Evolutionary conservation across 2,329 filamentous ascomycete species (phyloP), one percentile per base, ranked within the genome.

Genomic region (Coniella vitis): DNA sequence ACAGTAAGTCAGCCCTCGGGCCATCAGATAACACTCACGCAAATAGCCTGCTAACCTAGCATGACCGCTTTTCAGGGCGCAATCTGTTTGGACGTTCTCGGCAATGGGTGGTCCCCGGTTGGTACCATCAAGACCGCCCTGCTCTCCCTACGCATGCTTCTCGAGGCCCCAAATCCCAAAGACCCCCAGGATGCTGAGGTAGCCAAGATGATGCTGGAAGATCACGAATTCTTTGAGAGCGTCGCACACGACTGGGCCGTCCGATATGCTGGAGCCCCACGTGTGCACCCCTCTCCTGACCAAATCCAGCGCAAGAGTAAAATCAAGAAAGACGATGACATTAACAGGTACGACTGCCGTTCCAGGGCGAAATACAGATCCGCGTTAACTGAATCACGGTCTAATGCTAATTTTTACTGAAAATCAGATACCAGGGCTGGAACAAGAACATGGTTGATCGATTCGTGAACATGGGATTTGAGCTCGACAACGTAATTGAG

Each of bases 181-280:
- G 93, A 98, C 57, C 93, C 93, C 0, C 93, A 98, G 70, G 93
- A 98, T 61, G 90, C 90, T 35, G 89, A 96, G 65, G 93, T 97
- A 1, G 93, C 93, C 20, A 82, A 79, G 60, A 95, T 96, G 88
- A 76, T 97, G 61, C 74, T 95, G 52, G 78, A 83, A 2, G 79
- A 87, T 40, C 89, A 88, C 0, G 80, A 86, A 41, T 80, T 83
- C 49, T 97, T 96, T 61, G 82, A 87, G 47, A 76, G 81, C 55
- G 84, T 86, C 56, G 93, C 93, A 1, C 82, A 90, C 54, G 87
- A 96, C 56, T 98, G 93, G 93, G 88, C 93, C 3, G 80, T 94
- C 38, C 78, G 80, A 58, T 80, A 90, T 64, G 93, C 91, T 1
- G 81, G 84, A 29, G 93, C 93, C 14, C 87, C 87, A 3, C 61